A percentile compares a stretch with the other conserved stretches of the same genome.
Conservation (phyloP, 1,284 basidiomycete genomes). For the Agaricales sp. region DNA sequence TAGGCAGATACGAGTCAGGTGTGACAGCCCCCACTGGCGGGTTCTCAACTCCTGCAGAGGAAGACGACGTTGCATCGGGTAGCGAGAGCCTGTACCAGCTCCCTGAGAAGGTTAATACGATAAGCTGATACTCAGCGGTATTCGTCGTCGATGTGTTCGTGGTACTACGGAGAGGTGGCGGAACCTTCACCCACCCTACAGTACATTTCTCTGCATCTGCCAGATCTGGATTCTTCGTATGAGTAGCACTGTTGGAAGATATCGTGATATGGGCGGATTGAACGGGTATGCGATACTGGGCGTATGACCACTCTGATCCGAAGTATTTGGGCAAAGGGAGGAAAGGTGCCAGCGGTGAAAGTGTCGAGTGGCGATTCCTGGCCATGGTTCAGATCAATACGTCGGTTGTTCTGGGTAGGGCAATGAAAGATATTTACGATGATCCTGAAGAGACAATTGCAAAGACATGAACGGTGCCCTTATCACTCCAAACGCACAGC, state of each 20-base stretch:
- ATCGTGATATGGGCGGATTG: slow-evolving; percentile 74
- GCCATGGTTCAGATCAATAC: slow-evolving; percentile 10
- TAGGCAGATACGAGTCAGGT: slow-evolving; percentile 11
- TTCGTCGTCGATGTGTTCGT: not conserved
- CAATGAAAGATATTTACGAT: slow-evolving; percentile 38
- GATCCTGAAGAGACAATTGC: slow-evolving; percentile 55
- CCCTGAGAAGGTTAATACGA: slow-evolving; percentile 80
- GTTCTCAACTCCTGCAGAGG: slow-evolving; percentile 13
- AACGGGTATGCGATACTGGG: slow-evolving; percentile 83
- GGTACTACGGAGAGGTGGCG: slow-evolving; percentile 12
- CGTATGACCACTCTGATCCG: slow-evolving; percentile 88
- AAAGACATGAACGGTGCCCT: slow-evolving; percentile 91
- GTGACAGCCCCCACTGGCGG: slow-evolving; percentile 13
- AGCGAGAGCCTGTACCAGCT: slow-evolving; percentile 89
- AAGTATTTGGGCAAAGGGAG: slow-evolving; percentile 88
- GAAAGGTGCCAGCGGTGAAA: slow-evolving; percentile 67
- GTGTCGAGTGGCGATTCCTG: slow-evolving; percentile 73
- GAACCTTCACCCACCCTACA: slow-evolving; percentile 72
- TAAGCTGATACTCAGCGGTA: slow-evolving; percentile 58
- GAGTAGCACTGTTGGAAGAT: slow-evolving; percentile 45
- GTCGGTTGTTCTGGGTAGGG: slow-evolving; percentile 8
- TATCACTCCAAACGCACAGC: slow-evolving; percentile 89
- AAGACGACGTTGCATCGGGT: slow-evolving; percentile 32
- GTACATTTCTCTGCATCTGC: slow-evolving; percentile 78
- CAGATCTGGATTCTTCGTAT: slow-evolving; percentile 48